phyloP scores from a whole-genome alignment of 2,329 filamentous ascomycete species.

The Hysterium pulicare region DNA sequence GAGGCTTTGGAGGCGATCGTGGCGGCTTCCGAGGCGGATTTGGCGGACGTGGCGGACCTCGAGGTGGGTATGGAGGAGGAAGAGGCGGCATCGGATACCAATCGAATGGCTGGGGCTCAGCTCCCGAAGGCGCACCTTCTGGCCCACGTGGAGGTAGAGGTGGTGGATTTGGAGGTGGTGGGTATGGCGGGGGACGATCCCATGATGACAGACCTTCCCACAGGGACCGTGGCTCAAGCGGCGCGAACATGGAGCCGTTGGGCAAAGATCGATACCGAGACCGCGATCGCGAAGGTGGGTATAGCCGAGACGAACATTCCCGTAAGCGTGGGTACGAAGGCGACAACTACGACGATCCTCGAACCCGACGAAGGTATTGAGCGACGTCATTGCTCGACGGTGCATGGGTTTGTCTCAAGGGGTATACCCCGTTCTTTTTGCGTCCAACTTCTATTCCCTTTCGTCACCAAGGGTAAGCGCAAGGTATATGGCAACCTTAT shows the following conservation, averaged over 20 bases:
- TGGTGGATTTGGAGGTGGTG: conserved; percentile 30
- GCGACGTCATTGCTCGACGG: conserved; percentile 14
- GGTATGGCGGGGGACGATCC: conserved; percentile 32
- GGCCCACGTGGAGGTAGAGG: conserved; percentile 44
- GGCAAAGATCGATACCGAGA: conserved; percentile 51
- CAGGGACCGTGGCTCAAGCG: conserved; percentile 50
- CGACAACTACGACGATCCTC: conserved; percentile 73
- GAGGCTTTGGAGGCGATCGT: conserved; percentile 42
- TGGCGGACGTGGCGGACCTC: conserved; percentile 21
- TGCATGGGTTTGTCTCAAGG: conserved; percentile 37
- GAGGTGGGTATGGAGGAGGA: conserved; percentile 44
- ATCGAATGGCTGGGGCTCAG: conserved; percentile 37
- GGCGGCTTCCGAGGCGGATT: conserved; percentile 46
- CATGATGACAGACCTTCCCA: conserved; percentile 14
- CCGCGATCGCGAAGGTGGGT: conserved; percentile 35
- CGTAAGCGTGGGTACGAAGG: conserved; percentile 65
- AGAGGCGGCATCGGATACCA: conserved; percentile 47
- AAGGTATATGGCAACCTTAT: conserved; percentile 12
- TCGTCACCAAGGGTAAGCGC: conserved; percentile 35
- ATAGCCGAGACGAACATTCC: conserved; percentile 51
- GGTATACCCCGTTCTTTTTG: conserved; percentile 32
- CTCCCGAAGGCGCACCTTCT: conserved; percentile 48
- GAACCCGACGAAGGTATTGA: conserved; percentile 59
- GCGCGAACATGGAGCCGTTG: conserved; percentile 82
- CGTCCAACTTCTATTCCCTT: conserved; percentile 21